These are phyloP conservation scores for Ramularia collo-cygni DNA, from an alignment of 2,329 filamentous ascomycete genomes.

Conservation along the genomic window DNA sequence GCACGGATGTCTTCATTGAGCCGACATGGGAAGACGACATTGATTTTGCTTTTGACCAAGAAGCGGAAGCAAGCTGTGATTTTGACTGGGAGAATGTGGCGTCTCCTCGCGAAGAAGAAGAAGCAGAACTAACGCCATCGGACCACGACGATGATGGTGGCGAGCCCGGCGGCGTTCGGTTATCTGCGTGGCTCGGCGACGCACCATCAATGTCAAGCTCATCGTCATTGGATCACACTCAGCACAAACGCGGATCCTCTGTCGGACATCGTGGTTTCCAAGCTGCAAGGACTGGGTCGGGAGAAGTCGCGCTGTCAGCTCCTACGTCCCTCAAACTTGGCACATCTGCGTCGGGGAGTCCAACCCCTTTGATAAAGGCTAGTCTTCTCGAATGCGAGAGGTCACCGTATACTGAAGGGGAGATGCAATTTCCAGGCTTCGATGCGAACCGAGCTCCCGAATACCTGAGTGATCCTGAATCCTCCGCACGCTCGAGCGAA, in stretches of 20 bases:
- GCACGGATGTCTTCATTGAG: slow-evolving; percentile 27
- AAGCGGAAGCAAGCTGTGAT: slow-evolving; percentile 53
- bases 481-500: slow-evolving; percentile 11
- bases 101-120: slow-evolving; percentile 6
- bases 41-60: slow-evolving; percentile 56
- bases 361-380: no score
- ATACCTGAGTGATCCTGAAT: slow-evolving; percentile 24
- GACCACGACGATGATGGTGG: slow-evolving; percentile 8
- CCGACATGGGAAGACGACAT: slow-evolving; percentile 56
- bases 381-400: slow-evolving; percentile 3
- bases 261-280: slow-evolving; percentile 29
- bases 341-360: no score
- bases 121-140: slow-evolving; percentile 3
- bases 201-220: slow-evolving; percentile 10
- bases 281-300: slow-evolving; percentile 22
- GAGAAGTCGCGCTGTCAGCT: slow-evolving; percentile 5
- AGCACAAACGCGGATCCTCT: slow-evolving; percentile 20
- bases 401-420: slow-evolving; percentile 6
- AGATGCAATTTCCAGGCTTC: slow-evolving; percentile 15
- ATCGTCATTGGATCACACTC: slow-evolving; percentile 2
- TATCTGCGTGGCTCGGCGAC: slow-evolving; percentile 14
- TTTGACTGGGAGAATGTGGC: slow-evolving; percentile 47
- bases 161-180: slow-evolving; percentile 15
- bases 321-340: no score
- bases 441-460: slow-evolving; percentile 15